Conservation (phyloP, 2,329 filamentous ascomycete genomes). For the Scedosporium minutisporum region DNA sequence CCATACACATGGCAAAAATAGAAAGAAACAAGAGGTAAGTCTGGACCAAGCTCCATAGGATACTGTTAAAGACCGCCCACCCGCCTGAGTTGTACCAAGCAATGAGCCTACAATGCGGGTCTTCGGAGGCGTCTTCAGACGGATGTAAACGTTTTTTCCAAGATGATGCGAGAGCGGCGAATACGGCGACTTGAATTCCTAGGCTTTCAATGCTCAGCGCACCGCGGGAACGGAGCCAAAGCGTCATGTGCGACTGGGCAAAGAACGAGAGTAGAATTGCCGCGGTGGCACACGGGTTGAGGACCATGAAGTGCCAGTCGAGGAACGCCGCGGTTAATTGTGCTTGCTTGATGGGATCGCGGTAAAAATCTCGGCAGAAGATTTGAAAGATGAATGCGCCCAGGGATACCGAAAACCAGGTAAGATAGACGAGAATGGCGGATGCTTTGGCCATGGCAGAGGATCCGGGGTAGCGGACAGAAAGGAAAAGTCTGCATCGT, state of each 20-base stretch:
- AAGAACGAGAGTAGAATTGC: slow-evolving; percentile 4
- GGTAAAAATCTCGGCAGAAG: neutral
- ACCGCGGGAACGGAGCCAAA: slow-evolving; percentile 6
- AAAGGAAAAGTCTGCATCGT: neutral
- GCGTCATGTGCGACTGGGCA: slow-evolving; percentile 5
- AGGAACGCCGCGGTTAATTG: slow-evolving; percentile 1
- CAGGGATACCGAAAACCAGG: slow-evolving; percentile 5
- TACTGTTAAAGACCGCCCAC: slow-evolving; percentile 7
- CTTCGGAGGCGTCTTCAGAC: slow-evolving; percentile 1
- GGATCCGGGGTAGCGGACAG: neutral
- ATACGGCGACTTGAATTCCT: neutral
- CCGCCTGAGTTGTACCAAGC: slow-evolving; percentile 7
- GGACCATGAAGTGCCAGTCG: slow-evolving; percentile 7
- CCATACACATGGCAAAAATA: slow-evolving; percentile 7
- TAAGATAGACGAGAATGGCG: neutral
- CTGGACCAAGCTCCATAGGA: slow-evolving; percentile 1
- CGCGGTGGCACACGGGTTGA: slow-evolving; percentile 7
- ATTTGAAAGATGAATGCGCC: slow-evolving; percentile 8
- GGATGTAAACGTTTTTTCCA: slow-evolving; percentile 5
- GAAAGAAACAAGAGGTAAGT: slow-evolving; percentile 2
- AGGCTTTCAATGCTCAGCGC: slow-evolving; percentile 7
- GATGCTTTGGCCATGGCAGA: slow-evolving; percentile 3
- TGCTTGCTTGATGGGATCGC: neutral
- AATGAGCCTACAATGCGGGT: slow-evolving; percentile 6
- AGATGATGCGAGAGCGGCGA: neutral